Evolutionary conservation across 306 rosid genomes (phyloP).

Genomic region (Trichosanthes truncata): DNA sequence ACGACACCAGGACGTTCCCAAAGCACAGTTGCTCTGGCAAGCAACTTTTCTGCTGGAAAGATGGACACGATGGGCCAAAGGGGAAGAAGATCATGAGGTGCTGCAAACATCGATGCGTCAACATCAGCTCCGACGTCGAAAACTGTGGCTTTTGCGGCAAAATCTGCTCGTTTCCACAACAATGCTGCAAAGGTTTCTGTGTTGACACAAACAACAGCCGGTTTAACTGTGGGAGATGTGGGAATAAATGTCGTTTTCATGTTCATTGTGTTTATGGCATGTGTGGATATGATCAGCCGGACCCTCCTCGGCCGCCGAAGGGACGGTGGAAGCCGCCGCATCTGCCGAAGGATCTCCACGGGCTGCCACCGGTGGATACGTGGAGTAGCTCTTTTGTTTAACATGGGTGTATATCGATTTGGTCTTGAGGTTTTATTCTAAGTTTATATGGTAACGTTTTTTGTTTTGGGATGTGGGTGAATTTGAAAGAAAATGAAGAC

Average conservation of each 20-base stretch:
- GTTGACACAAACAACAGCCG: slow-evolving; percentile 20
- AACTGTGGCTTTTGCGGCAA: slow-evolving; percentile 49
- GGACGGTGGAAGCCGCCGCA: not conserved
- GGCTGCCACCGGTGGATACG: not conserved
- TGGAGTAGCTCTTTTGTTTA: not conserved
- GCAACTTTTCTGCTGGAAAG: slow-evolving; percentile 26
- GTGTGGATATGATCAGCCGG: slow-evolving; percentile 41
- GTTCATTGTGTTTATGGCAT: slow-evolving; percentile 41
- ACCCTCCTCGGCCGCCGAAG: not conserved
- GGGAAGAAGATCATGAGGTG: slow-evolving; percentile 16
- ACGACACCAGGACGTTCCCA: too few relatives aligned
- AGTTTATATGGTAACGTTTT: not conserved
- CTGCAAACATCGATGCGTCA: slow-evolving; percentile 46
- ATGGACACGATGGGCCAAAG: not conserved
- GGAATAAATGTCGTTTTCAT: slow-evolving; percentile 36
- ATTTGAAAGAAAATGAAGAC: too few relatives aligned
- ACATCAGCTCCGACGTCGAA: slow-evolving; percentile 28
- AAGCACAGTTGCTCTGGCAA: slow-evolving; percentile 18
- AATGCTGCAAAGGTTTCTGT: slow-evolving; percentile 56
- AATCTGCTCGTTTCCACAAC: slow-evolving; percentile 33
- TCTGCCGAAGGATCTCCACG: not conserved
- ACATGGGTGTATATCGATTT: too few relatives aligned
- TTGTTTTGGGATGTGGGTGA: not conserved
- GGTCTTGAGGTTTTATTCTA: not conserved
- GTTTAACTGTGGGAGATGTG: slow-evolving; percentile 65